phyloP scores from a whole-genome alignment of 371 early-diverging fungal species.

The Mucor indicus region DNA sequence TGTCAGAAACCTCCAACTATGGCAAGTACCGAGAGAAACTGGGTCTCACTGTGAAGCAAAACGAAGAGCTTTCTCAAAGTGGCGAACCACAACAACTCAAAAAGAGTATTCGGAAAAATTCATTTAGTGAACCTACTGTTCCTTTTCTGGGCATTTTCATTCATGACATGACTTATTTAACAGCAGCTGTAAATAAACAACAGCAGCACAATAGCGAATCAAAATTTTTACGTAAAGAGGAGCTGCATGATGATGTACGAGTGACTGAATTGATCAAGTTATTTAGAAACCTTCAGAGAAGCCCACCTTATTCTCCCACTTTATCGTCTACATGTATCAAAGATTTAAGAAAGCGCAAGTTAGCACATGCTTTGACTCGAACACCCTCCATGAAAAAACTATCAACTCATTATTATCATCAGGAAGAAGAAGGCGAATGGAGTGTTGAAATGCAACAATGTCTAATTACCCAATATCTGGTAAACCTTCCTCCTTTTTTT shows the following conservation, averaged over 20 bases:
- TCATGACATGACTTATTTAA: constrained; percentile 75
- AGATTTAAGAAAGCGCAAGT: constrained; percentile 45
- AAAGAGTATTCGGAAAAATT: constrained; percentile 4
- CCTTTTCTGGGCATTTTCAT: constrained; percentile 79
- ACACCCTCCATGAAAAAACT: constrained; percentile 16
- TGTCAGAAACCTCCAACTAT: constrained; percentile 74
- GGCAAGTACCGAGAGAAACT: constrained; percentile 61
- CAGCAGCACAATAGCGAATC: constrained; percentile 12
- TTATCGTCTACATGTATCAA: constrained; percentile 49
- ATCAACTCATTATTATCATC: constrained; percentile 9
- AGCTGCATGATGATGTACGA: constrained; percentile 15
- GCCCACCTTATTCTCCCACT: constrained; percentile 58
- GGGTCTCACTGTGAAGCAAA: constrained; percentile 4
- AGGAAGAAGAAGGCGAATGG: constrained; percentile 24
- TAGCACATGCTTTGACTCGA: constrained; percentile 38
- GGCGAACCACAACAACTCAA: not conserved
- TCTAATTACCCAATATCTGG: constrained; percentile 67
- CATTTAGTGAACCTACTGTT: constrained; percentile 54
- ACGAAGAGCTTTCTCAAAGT: not conserved
- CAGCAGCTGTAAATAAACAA: constrained; percentile 35
- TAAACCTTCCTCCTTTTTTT: constrained; percentile 5
- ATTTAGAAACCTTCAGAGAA: constrained; percentile 53
- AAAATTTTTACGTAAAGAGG: constrained; percentile 1
- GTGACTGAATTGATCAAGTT: constrained; percentile 44
- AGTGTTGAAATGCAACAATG: constrained; percentile 44